phyloP scores from a whole-genome alignment of 257 asterid genomes.

The Solanum phureja region DNA sequence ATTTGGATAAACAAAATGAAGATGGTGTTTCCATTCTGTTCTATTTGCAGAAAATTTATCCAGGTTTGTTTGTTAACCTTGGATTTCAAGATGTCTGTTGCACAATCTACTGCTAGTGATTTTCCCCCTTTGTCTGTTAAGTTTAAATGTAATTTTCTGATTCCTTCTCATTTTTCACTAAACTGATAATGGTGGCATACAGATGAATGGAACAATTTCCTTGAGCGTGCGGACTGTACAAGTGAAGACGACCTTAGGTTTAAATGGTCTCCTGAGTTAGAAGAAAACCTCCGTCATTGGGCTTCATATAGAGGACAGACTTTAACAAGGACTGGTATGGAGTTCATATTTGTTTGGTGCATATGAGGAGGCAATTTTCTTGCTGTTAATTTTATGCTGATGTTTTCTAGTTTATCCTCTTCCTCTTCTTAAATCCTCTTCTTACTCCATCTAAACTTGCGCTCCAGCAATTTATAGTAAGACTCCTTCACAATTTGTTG shows the following conservation, averaged over 20 bases:
- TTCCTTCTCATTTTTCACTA: neutral
- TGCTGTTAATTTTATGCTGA: neutral
- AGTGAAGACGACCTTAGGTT: constrained; percentile 77
- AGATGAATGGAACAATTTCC: constrained; percentile 98
- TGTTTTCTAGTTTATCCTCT: neutral
- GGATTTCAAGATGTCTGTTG: neutral
- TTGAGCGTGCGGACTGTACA: constrained; percentile 61
- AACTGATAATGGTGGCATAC: constrained; percentile 14
- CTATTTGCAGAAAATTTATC: constrained; percentile 92
- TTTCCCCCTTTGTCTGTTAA: neutral
- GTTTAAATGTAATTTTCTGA: neutral
- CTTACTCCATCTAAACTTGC: neutral
- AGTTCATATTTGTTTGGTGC: neutral
- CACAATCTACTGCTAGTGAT: constrained; percentile 6
- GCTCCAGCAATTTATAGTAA: neutral
- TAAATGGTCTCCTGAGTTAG: constrained; percentile 46
- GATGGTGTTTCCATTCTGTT: constrained; percentile 97
- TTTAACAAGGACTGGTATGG: constrained; percentile 86
- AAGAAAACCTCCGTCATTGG: constrained; percentile 94
- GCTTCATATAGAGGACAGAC: constrained; percentile 98
- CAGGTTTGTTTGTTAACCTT: constrained; percentile 51
- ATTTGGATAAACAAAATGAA: constrained; percentile 81
- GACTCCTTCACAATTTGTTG: neutral
- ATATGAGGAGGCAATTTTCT: neutral
- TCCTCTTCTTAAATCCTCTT: neutral